Base-by-base conservation (phyloP, 164 flowering plant genomes). In the Cinnamomum chago region DNA sequence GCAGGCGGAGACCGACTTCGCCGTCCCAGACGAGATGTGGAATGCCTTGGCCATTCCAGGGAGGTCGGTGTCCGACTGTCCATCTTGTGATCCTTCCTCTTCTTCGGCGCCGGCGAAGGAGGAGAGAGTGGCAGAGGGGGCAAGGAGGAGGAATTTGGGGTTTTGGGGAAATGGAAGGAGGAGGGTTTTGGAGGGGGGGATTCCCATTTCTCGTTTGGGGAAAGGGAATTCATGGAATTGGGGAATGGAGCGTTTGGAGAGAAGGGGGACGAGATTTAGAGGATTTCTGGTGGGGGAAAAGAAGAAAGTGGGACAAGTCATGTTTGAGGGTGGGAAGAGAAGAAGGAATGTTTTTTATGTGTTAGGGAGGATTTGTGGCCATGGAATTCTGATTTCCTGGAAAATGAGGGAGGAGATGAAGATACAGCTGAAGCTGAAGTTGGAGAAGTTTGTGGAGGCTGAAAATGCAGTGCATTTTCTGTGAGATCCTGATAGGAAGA, bases 21-120 rank as follows among this genome's bases (percentile, higher is more conserved):
- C 97, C 5, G 92, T 93, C 20, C 81, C 69, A 0, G 97, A 85
- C 0, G 95, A 89, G 67, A 93, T 87, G 71, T 88, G 33, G 75
- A 95, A 90, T 27, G 99, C 99, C 82, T 85, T 69, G 2, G 98
- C 97, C 98, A 95, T 92, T 58, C 87, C 95, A 0, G 84, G 81
- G 67, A 79, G 74, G 1, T 83, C 84, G 6, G 71, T 9, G 60
- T 73, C 73, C 22, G 65, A 68, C 77, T 30, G 69, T 51, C 20
- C 69, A 25, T 52, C 76, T 62, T 65, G 76, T 17, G 52, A 70
- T 58, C 65, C 65, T 24, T 77, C 81, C 58, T 76, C 84, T 5
- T 83, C 86, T 11, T 79, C 90, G 0, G 83, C 83, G 27, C 85
- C 92, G 2, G 92, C 90, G 58, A 82, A 89, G 30, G 96, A 88